phyloP scores from a whole-genome alignment of 441 rosid species.

The Adansonia rubrostipa region DNA sequence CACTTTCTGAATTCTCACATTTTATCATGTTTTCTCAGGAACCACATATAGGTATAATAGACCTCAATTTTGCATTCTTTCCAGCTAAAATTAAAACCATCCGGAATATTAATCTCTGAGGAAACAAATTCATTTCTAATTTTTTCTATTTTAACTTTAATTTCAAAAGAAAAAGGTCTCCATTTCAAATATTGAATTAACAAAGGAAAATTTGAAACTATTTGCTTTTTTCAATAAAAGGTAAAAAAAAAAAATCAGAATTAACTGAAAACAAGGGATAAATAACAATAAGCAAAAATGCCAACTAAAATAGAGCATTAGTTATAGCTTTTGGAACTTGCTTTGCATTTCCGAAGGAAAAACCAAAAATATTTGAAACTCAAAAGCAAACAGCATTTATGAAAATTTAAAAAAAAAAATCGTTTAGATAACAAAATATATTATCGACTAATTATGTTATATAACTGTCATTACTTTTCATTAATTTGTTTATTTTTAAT shows the following conservation, averaged over 20 bases:
- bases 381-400: not conserved
- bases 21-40: not conserved
- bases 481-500: not conserved
- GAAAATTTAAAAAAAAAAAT: not conserved
- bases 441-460: not conserved
- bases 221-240: too few species aligned
- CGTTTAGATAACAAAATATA: not conserved
- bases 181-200: not conserved
- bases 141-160: not conserved
- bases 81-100: slow-evolving; percentile 11
- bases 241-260: too few species aligned
- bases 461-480: not conserved
- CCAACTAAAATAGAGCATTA: too few species aligned
- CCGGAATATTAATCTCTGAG: not conserved
- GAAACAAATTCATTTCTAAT: not conserved
- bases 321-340: not conserved
- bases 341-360: slow-evolving; percentile 5
- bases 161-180: not conserved
- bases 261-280: too few species aligned
- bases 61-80: not conserved
- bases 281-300: too few species aligned
- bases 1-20: not conserved
- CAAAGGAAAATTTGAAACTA: not conserved
- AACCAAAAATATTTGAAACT: not conserved
- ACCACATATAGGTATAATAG: too few species aligned